These are phyloP conservation scores for Omphalotus olearius DNA, from an alignment of 1,284 basidiomycete species.

Conservation along the genomic window DNA sequence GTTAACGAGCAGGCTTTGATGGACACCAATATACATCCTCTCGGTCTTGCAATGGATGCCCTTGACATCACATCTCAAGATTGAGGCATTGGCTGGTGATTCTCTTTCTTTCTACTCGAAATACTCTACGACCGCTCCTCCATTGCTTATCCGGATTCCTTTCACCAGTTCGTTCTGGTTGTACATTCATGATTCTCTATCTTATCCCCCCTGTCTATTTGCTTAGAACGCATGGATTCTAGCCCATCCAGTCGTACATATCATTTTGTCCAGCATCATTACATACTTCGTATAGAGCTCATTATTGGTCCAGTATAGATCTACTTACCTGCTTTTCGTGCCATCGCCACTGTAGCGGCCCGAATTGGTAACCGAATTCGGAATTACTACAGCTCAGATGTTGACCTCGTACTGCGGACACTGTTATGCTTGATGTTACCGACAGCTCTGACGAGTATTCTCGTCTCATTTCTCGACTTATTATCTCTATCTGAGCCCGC, in stretches of 20 bases:
- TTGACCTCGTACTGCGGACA: neutral
- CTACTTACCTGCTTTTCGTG: neutral
- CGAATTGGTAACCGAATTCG: no score
- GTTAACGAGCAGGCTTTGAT: slow-evolving; percentile 31
- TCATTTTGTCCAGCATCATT: neutral
- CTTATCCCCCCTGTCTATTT: neutral
- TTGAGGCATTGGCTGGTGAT: neutral
- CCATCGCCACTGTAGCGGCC: no score
- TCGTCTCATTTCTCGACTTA: slow-evolving; percentile 36
- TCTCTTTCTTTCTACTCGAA: neutral
- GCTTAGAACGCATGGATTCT: neutral
- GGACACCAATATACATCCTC: slow-evolving; percentile 47
- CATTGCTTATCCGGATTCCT: neutral
- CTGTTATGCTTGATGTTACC: slow-evolving; percentile 38
- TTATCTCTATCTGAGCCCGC: slow-evolving; percentile 18
- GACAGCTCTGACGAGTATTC: slow-evolving; percentile 37
- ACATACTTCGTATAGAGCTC: neutral
- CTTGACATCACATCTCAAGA: slow-evolving; percentile 29
- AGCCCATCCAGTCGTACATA: neutral
- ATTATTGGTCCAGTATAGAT: neutral
- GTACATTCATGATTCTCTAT: neutral
- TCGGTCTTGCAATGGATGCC: slow-evolving; percentile 68
- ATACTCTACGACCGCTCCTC: neutral
- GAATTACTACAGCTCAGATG: no score
- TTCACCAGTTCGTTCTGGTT: neutral